These are phyloP conservation scores for Royoungia palumana DNA, from an alignment of 768 basidiomycete species.

Conservation along the genomic window DNA sequence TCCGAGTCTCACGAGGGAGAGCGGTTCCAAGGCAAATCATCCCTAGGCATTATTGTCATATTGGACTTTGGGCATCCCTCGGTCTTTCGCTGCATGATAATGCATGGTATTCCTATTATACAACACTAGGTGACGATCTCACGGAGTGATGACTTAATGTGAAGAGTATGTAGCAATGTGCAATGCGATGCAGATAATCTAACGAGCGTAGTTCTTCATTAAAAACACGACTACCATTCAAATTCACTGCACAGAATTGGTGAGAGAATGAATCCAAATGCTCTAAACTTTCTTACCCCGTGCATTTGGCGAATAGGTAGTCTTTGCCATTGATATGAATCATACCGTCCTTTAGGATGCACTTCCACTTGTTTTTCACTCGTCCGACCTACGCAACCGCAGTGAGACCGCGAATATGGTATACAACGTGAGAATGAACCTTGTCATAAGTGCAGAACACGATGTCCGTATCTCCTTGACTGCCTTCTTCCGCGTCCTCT, in stretches of 20 bases:
- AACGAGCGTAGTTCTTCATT: slow-evolving; percentile 6
- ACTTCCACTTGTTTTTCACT: slow-evolving; percentile 99
- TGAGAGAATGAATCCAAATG: background rate
- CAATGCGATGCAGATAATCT: slow-evolving; percentile 22
- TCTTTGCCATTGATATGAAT: slow-evolving; percentile 96
- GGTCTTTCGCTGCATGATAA: slow-evolving; percentile 3
- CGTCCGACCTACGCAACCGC: slow-evolving; percentile 71
- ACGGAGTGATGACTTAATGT: slow-evolving; percentile 23
- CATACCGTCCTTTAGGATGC: slow-evolving; percentile 95
- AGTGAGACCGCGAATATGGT: slow-evolving; percentile 1
- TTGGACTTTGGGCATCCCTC: background rate
- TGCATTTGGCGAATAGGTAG: slow-evolving; percentile 96
- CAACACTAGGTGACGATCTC: slow-evolving; percentile 18
- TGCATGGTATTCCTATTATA: slow-evolving; percentile 21
- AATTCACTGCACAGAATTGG: slow-evolving; percentile 35
- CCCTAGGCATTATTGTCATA: background rate
- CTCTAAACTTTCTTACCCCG: slow-evolving; percentile 61
- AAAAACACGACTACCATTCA: slow-evolving; percentile 37
- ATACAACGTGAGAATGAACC: slow-evolving; percentile 43
- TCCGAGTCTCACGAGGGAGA: background rate
- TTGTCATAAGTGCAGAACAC: slow-evolving; percentile 99
- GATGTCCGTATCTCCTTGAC: slow-evolving; percentile 77
- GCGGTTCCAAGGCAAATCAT: too few species aligned
- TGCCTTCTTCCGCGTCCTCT: slow-evolving; percentile 77
- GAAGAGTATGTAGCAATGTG: slow-evolving; percentile 16